Conservation (phyloP, 495 filamentous ascomycete species). For the Astrothelium subdiscretum region DNA sequence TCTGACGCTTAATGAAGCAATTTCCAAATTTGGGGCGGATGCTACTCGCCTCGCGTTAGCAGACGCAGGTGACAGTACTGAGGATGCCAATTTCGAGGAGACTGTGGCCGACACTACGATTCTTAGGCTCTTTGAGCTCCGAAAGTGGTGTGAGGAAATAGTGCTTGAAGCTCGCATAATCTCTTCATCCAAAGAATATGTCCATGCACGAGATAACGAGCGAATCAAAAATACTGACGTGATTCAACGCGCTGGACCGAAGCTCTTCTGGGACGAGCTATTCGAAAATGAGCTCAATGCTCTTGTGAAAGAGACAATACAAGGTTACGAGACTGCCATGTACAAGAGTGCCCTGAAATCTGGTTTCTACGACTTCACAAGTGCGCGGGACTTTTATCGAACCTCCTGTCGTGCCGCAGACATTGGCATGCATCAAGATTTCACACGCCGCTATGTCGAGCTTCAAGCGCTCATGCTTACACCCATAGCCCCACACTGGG, state of each 20-base stretch:
- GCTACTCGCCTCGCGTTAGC: slow-evolving; percentile 84
- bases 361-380: slow-evolving; percentile 77
- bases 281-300: slow-evolving; percentile 91
- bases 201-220: slow-evolving; percentile 38
- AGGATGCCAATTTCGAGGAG: slow-evolving; percentile 97
- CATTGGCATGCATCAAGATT: slow-evolving; percentile 70
- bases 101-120: slow-evolving; percentile 84
- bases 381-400: slow-evolving; percentile 82
- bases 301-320: slow-evolving; percentile 60
- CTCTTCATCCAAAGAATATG: slow-evolving; percentile 20
- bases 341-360: slow-evolving; percentile 92
- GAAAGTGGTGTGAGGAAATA: slow-evolving; percentile 86
- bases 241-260: slow-evolving; percentile 51
- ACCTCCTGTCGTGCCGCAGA: slow-evolving; percentile 61
- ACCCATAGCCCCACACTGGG: slow-evolving; percentile 83
- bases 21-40: slow-evolving; percentile 89
- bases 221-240: slow-evolving; percentile 38
- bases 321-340: slow-evolving; percentile 64
- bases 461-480: slow-evolving; percentile 74
- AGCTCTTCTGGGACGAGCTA: slow-evolving; percentile 71
- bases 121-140: slow-evolving; percentile 70
- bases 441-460: slow-evolving; percentile 66
- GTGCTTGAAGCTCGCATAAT: slow-evolving; percentile 35
- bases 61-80: slow-evolving; percentile 87
- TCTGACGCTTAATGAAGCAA: slow-evolving; percentile 74